These are phyloP conservation scores for Phytopythium chamaehyphon DNA, from an alignment of 352 stramenopile genomes.

Conservation along the genomic window DNA sequence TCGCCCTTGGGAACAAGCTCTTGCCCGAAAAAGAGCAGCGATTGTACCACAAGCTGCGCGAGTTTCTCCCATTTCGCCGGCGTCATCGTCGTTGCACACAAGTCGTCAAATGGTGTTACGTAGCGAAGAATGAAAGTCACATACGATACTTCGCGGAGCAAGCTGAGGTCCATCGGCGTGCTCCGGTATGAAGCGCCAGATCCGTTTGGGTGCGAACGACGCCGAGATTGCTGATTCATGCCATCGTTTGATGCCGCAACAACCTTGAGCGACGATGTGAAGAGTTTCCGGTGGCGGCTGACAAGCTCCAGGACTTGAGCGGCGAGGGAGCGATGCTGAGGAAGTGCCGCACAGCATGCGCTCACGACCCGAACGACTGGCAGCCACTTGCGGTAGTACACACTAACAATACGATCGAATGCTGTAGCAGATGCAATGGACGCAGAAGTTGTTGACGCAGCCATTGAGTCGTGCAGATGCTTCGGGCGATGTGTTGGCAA, in stretches of 20 bases:
- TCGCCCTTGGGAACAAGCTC: conserved; percentile 46
- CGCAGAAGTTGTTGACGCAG: conserved; percentile 22
- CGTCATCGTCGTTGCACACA: conserved; percentile 59
- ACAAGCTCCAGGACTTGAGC: conserved; percentile 58
- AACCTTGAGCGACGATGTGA: conserved; percentile 63
- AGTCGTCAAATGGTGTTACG: conserved; percentile 63
- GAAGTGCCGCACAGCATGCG: conserved; percentile 51
- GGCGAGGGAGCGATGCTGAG: conserved; percentile 63
- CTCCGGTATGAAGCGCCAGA: neutral
- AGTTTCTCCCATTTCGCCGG: conserved; percentile 76
- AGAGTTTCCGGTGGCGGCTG: conserved; percentile 64
- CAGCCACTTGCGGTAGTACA: conserved; percentile 80
- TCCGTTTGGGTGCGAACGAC: neutral
- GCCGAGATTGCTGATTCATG: neutral
- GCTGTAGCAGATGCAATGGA: conserved; percentile 29
- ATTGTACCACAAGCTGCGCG: conserved; percentile 56
- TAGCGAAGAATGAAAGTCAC: conserved; percentile 82
- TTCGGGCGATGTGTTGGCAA: conserved; percentile 68
- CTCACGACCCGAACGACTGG: conserved; percentile 62
- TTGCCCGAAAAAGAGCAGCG: conserved; percentile 58
- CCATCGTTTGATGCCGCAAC: conserved; percentile 8
- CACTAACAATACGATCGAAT: conserved; percentile 53
- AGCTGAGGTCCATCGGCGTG: conserved; percentile 33
- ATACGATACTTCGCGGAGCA: conserved; percentile 70
- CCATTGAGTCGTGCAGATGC: conserved; percentile 32